phyloP scores from a whole-genome alignment of 139 green algal genomes.

The Mesostigma viride region DNA sequence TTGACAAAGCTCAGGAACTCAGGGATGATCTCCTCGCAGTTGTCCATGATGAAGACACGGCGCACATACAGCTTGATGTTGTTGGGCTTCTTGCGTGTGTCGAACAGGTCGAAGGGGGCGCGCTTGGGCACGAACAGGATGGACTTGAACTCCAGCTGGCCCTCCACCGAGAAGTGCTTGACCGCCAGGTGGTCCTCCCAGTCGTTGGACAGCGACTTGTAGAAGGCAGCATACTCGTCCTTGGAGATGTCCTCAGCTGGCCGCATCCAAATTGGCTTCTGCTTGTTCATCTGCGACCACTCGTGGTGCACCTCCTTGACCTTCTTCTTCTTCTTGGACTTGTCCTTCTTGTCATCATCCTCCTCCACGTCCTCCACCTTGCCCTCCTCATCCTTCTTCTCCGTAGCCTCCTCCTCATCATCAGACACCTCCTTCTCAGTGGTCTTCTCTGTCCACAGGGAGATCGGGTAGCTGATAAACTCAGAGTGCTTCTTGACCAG shows the following conservation, averaged over 20 bases:
- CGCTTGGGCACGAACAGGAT: constrained; percentile 83
- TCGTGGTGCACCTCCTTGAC: constrained; percentile 94
- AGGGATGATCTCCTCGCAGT: constrained; percentile 97
- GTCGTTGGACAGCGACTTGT: constrained; percentile 97
- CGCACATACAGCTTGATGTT: constrained; percentile 99
- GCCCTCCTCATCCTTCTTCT: constrained; percentile 63
- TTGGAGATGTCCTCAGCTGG: constrained; percentile 90
- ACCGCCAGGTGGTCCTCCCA: constrained; percentile 93
- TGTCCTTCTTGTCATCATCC: constrained; percentile 57
- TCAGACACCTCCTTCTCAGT: constrained; percentile 89
- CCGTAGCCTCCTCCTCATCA: constrained; percentile 67
- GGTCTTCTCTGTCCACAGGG: constrained; percentile 91
- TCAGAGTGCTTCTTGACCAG: constrained; percentile 99
- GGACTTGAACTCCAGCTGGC: constrained; percentile 98
- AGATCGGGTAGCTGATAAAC: constrained; percentile 99
- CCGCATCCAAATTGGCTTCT: constrained; percentile 99
- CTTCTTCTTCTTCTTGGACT: constrained; percentile 56
- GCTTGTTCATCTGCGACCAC: constrained; percentile 98
- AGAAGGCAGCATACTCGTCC: constrained; percentile 93
- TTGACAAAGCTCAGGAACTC: constrained; percentile 94
- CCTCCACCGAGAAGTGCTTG: constrained; percentile 97
- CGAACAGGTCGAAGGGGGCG: constrained; percentile 99
- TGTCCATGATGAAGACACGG: constrained; percentile 99
- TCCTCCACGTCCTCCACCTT: constrained; percentile 35
- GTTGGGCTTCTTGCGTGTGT: constrained; percentile 85